Percentiles rank a stretch among this genome's conserved stretches.
phyloP scores from a whole-genome alignment of 768 basidiomycete genomes.

The Trametes coccinea region DNA sequence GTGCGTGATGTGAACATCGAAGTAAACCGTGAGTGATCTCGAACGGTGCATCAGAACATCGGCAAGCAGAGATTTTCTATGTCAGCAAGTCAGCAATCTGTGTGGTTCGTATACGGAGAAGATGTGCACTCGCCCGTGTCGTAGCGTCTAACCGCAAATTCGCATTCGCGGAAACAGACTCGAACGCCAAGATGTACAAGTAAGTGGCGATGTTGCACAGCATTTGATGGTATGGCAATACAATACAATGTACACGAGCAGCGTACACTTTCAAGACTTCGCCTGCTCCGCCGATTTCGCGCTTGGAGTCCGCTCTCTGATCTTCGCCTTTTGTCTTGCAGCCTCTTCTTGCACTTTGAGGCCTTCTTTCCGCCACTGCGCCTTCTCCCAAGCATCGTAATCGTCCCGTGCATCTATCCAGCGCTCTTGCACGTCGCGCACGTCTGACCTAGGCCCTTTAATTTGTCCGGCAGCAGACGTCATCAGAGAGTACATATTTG shows the following conservation, averaged over 20 bases:
- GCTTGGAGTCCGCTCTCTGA: conserved; percentile 22
- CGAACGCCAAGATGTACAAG: no score
- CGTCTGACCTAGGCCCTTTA: conserved; percentile 49
- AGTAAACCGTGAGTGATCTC: no score
- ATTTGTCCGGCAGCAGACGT: conserved; percentile 61
- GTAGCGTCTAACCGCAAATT: no score
- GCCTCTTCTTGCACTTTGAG: conserved; percentile 51
- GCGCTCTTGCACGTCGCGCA: conserved; percentile 85
- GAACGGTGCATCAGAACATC: no score
- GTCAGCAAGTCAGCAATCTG: no score
- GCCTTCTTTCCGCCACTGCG: conserved; percentile 76
- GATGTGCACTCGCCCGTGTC: no score
- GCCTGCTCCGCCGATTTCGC: not conserved
- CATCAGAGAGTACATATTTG: conserved; percentile 70
- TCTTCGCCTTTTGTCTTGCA: conserved; percentile 29
- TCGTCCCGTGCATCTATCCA: conserved; percentile 87
- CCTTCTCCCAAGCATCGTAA: conserved; percentile 81
- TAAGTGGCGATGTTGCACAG: not conserved
- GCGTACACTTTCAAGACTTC: not conserved
- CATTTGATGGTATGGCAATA: not conserved
- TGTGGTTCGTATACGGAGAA: no score
- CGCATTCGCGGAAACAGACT: no score
- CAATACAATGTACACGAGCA: not conserved
- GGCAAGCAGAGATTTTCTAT: no score
- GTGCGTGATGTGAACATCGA: no score